Evolutionary conservation across 2,329 filamentous ascomycete species (phyloP).

Genomic region (Aspergillus transmontanensis): DNA sequence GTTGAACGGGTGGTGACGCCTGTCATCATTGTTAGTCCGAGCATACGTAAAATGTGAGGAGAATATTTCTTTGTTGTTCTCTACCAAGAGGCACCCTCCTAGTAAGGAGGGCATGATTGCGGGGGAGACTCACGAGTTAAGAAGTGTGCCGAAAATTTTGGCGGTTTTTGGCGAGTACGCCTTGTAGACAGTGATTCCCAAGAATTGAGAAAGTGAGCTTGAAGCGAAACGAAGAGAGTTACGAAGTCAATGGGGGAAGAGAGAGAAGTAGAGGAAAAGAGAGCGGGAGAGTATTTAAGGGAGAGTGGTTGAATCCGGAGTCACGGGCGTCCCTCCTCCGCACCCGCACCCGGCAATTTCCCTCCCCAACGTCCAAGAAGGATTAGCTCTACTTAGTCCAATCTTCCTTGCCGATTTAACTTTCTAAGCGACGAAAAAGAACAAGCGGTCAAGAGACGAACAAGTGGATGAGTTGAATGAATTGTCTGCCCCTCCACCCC

Average conservation of each 20-base stretch:
- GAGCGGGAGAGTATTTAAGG: slow-evolving; percentile 10
- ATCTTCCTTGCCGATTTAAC: background rate
- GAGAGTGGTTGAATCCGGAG: slow-evolving; percentile 5
- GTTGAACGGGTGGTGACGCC: slow-evolving; percentile 94
- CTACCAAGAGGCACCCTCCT: background rate
- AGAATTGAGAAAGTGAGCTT: slow-evolving; percentile 43
- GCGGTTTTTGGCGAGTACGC: slow-evolving; percentile 66
- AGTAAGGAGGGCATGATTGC: background rate
- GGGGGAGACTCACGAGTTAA: slow-evolving; percentile 77
- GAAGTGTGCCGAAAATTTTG: slow-evolving; percentile 98
- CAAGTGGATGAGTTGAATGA: background rate
- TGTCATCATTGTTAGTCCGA: slow-evolving; percentile 41
- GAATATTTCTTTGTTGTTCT: slow-evolving; percentile 1
- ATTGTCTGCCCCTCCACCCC: background rate
- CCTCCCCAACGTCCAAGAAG: background rate
- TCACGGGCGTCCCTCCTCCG: slow-evolving; percentile 14
- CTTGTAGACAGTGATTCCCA: slow-evolving; percentile 51
- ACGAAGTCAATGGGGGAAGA: slow-evolving; percentile 16
- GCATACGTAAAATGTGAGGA: slow-evolving; percentile 2
- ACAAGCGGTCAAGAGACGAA: slow-evolving; percentile 4
- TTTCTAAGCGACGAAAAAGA: background rate
- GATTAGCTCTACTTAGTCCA: background rate
- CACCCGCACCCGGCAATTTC: slow-evolving; percentile 12
- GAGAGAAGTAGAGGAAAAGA: slow-evolving; percentile 2
- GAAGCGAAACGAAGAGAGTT: slow-evolving; percentile 21